Conservation (phyloP, 768 basidiomycete genomes). For the Boletus patriciae region DNA sequence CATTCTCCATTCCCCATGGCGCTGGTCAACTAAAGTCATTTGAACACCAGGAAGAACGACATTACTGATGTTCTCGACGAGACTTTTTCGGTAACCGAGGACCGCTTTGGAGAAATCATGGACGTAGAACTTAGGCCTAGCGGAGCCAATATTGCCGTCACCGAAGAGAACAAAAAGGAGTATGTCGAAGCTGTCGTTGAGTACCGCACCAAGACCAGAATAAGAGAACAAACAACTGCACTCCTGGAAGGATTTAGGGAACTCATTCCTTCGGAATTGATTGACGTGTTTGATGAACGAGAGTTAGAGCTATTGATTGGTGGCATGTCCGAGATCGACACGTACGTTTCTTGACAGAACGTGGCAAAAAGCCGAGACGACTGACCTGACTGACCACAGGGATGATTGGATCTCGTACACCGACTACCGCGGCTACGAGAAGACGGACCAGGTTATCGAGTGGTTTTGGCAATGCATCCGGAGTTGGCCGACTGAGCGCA, state of each 20-base stretch:
- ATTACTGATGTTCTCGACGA: slow-evolving; percentile 76
- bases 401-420: slow-evolving; percentile 95
- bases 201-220: slow-evolving; percentile 79
- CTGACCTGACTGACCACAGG: slow-evolving; percentile 34
- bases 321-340: slow-evolving; percentile 91
- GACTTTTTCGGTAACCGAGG: slow-evolving; percentile 69
- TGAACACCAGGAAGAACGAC: slow-evolving; percentile 58
- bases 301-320: slow-evolving; percentile 89
- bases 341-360: slow-evolving; percentile 42
- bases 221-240: slow-evolving; percentile 80
- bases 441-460: slow-evolving; percentile 84
- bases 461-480: slow-evolving; percentile 97
- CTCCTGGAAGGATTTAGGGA: slow-evolving; percentile 87
- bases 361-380: neutral
- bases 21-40: neutral
- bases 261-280: slow-evolving; percentile 77
- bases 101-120: slow-evolving; percentile 71
- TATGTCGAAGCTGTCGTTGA: slow-evolving; percentile 77
- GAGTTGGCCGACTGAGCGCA: slow-evolving; percentile 87
- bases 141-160: slow-evolving; percentile 62
- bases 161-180: slow-evolving; percentile 74
- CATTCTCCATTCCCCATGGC: neutral
- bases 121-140: slow-evolving; percentile 64
- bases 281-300: slow-evolving; percentile 89
- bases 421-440: slow-evolving; percentile 86